Conservation (phyloP, 2,329 filamentous ascomycete genomes). For the Penicillium sp. region DNA sequence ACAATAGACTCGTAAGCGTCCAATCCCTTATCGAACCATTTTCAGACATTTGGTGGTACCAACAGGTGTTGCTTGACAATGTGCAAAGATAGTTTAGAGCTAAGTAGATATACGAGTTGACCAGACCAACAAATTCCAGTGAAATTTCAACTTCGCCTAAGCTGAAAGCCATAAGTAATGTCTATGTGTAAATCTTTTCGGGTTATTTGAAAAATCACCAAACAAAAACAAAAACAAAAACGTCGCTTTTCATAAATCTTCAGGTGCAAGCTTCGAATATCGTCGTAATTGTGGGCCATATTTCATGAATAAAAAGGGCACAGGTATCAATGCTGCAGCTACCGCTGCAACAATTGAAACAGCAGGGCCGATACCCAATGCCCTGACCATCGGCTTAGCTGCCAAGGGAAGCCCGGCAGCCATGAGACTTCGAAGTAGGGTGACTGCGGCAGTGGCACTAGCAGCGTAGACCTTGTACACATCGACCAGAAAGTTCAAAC, state of each 20-base stretch:
- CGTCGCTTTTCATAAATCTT: not conserved
- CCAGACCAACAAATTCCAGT: too few species aligned
- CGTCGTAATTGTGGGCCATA: constrained; percentile 44
- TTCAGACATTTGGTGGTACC: too few species aligned
- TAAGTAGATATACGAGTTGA: too few species aligned
- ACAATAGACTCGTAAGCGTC: too few species aligned
- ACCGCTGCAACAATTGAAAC: constrained; percentile 46
- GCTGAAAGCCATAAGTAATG: too few species aligned
- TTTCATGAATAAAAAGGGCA: constrained; percentile 50
- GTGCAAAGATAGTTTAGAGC: too few species aligned
- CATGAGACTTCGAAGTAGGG: constrained; percentile 46
- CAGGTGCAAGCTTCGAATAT: constrained; percentile 45
- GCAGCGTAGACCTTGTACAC: constrained; percentile 45
- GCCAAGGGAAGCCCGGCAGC: constrained; percentile 41
- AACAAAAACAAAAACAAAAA: too few species aligned
- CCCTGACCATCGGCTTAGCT: constrained; percentile 45
- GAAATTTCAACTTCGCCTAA: too few species aligned
- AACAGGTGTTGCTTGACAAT: too few species aligned
- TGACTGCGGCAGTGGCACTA: constrained; percentile 46
- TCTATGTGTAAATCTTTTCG: too few species aligned
- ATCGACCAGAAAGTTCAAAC: constrained; percentile 51
- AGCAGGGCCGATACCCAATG: constrained; percentile 46
- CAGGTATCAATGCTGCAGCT: constrained; percentile 42
- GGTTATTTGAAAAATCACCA: not conserved
- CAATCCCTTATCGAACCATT: too few species aligned